Evolutionary conservation across 495 filamentous ascomycete genomes (phyloP).

Genomic region (Halenospora varia): DNA sequence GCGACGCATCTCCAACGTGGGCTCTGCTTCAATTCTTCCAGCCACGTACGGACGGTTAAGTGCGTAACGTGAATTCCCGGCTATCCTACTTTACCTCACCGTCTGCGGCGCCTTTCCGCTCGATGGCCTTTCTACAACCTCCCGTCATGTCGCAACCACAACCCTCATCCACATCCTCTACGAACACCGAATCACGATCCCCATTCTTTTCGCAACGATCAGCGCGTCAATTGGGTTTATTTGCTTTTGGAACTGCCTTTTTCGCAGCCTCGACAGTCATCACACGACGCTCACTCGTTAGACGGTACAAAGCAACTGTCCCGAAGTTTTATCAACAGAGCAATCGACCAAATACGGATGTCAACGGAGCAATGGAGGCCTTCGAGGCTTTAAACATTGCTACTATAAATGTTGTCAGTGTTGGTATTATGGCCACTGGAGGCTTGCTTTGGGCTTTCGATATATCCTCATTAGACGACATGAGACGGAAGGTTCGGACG

Average conservation of each 20-base stretch:
- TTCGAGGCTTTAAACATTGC: conserved; percentile 78
- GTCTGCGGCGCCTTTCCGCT: background rate
- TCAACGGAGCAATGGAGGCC: conserved; percentile 48
- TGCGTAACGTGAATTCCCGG: no score
- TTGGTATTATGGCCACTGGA: conserved; percentile 64
- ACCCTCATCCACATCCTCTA: background rate
- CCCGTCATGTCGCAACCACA: background rate
- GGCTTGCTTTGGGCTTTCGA: conserved; percentile 67
- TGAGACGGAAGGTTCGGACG: conserved; percentile 48
- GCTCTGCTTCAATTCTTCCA: no score
- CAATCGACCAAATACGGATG: conserved; percentile 35
- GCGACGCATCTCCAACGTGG: no score
- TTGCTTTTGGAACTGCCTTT: conserved; percentile 70
- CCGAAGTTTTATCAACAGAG: conserved; percentile 66
- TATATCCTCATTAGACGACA: conserved; percentile 65
- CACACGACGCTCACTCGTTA: conserved; percentile 63
- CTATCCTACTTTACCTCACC: no score
- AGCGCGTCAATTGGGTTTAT: conserved; percentile 50
- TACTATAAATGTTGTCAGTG: conserved; percentile 70
- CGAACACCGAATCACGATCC: background rate
- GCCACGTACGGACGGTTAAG: no score
- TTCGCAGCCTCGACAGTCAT: conserved; percentile 61
- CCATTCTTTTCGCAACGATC: conserved; percentile 36
- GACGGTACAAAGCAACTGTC: conserved; percentile 46
- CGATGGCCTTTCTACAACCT: background rate